Evolutionary conservation across 106 monocot genomes (phyloP).

Genomic region (Phalaenopsis equestris): DNA sequence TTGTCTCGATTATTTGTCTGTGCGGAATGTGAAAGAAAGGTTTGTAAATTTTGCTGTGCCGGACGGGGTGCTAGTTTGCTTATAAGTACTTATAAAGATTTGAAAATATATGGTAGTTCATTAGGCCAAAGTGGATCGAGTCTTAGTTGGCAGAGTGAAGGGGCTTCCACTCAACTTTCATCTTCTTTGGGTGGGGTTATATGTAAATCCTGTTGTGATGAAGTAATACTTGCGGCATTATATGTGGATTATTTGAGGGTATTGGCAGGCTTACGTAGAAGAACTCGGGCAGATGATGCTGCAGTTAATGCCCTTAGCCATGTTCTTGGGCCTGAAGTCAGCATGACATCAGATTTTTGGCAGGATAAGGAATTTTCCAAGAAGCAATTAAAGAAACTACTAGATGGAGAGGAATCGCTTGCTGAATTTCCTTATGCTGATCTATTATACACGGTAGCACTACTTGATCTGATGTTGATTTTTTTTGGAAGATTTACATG

Average conservation of each 20-base stretch:
- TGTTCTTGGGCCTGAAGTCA: conserved; percentile 32
- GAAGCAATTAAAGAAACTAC: conserved; percentile 37
- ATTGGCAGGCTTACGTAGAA: conserved; percentile 58
- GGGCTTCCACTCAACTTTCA: conserved; percentile 10
- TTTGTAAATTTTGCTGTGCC: conserved; percentile 85
- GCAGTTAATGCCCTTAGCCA: conserved; percentile 45
- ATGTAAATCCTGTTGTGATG: conserved; percentile 73
- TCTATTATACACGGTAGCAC: conserved; percentile 55
- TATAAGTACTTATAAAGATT: conserved; percentile 43
- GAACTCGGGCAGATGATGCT: conserved; percentile 56
- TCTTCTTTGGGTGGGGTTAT: conserved; percentile 34
- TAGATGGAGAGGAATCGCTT: conserved; percentile 74
- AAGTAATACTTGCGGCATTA: conserved; percentile 50
- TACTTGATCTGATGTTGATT: neutral
- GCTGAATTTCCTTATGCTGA: conserved; percentile 91
- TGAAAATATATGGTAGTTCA: conserved; percentile 37
- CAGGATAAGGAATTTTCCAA: conserved; percentile 28
- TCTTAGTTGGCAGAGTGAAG: conserved; percentile 52
- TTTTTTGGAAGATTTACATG: no score
- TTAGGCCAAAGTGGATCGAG: conserved; percentile 51
- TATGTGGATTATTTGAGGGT: conserved; percentile 86
- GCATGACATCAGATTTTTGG: conserved; percentile 14
- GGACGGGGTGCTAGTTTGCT: conserved; percentile 80
- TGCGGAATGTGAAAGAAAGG: conserved; percentile 52
- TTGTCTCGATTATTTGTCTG: conserved; percentile 40